Evolutionary conservation across 2,329 filamentous ascomycete species (phyloP).

Genomic region (Dactylellina cionopaga): DNA sequence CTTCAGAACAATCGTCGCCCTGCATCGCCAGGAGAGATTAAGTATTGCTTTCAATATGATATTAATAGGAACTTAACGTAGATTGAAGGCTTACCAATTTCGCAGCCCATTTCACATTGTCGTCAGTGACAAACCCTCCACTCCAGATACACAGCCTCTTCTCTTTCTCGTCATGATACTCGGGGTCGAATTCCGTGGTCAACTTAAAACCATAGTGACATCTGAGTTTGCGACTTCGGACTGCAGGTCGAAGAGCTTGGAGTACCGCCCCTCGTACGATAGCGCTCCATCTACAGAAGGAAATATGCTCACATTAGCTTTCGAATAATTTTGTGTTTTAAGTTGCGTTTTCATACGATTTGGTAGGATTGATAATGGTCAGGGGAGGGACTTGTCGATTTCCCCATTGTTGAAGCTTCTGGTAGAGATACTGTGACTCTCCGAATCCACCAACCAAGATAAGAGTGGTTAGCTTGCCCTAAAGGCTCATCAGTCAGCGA

Average conservation of each 20-base stretch:
- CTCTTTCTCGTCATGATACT: slow-evolving; percentile 8
- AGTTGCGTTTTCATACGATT: slow-evolving; percentile 5
- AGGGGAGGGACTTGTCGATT: neutral
- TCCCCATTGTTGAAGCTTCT: slow-evolving; percentile 14
- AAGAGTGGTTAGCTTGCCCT: slow-evolving; percentile 18
- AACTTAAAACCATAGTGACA: slow-evolving; percentile 34
- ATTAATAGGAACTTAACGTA: neutral
- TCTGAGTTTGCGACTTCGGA: slow-evolving; percentile 12
- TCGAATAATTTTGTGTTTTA: neutral
- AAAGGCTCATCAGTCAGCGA: too few species aligned
- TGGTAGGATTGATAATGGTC: slow-evolving; percentile 18
- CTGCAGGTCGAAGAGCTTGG: slow-evolving; percentile 13
- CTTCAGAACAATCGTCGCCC: slow-evolving; percentile 21
- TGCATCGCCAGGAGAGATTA: neutral
- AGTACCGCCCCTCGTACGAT: slow-evolving; percentile 32
- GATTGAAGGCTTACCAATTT: neutral
- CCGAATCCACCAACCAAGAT: slow-evolving; percentile 36
- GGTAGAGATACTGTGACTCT: slow-evolving; percentile 20
- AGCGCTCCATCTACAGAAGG: slow-evolving; percentile 30
- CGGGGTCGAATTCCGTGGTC: neutral
- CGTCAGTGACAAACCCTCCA: neutral
- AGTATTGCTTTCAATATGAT: neutral
- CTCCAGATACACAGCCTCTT: slow-evolving; percentile 1
- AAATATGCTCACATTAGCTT: too few species aligned
- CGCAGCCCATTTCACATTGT: slow-evolving; percentile 33